Conservation (phyloP, 2,329 filamentous ascomycete genomes). For the Cladosporium sp. region DNA sequence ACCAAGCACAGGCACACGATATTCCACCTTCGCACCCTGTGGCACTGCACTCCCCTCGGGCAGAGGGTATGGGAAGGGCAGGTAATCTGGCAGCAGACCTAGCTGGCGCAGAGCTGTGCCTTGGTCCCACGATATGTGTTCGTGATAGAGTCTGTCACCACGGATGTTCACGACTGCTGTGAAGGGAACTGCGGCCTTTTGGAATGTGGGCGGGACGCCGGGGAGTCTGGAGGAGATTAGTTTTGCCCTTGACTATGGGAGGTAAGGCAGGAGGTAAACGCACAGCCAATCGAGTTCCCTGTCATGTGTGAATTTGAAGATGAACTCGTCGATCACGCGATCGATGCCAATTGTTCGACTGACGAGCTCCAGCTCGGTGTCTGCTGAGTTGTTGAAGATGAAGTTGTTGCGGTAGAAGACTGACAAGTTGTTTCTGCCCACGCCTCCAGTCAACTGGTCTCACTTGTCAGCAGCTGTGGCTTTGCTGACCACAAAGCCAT, state of each 20-base stretch:
- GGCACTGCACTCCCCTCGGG: conserved; percentile 20
- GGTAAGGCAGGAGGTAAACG: conserved; percentile 27
- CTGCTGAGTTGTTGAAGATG: conserved; percentile 67
- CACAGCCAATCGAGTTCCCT: conserved; percentile 66
- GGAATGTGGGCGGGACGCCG: conserved; percentile 55
- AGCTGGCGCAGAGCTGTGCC: conserved; percentile 58
- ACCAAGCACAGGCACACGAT: conserved; percentile 58
- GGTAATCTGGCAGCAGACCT: conserved; percentile 60
- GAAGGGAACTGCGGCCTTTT: conserved; percentile 56
- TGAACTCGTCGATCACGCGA: conserved; percentile 67
- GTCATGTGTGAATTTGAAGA: conserved; percentile 61
- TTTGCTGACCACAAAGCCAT: neutral
- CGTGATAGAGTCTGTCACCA: conserved; percentile 64
- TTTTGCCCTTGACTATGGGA: too few species aligned
- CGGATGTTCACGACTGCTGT: conserved; percentile 63
- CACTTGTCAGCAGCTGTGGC: neutral
- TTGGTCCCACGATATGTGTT: conserved; percentile 70
- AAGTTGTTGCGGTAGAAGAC: conserved; percentile 71
- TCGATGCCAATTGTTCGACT: conserved; percentile 69
- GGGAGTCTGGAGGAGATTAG: conserved; percentile 43
- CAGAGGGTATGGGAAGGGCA: conserved; percentile 41
- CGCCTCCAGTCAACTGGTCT: conserved; percentile 55
- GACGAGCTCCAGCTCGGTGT: conserved; percentile 64
- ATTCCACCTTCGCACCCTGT: conserved; percentile 40
- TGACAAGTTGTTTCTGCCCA: conserved; percentile 60